Conservation (phyloP, 2,329 filamentous ascomycete genomes). For the Alternaria triticimaculans region DNA sequence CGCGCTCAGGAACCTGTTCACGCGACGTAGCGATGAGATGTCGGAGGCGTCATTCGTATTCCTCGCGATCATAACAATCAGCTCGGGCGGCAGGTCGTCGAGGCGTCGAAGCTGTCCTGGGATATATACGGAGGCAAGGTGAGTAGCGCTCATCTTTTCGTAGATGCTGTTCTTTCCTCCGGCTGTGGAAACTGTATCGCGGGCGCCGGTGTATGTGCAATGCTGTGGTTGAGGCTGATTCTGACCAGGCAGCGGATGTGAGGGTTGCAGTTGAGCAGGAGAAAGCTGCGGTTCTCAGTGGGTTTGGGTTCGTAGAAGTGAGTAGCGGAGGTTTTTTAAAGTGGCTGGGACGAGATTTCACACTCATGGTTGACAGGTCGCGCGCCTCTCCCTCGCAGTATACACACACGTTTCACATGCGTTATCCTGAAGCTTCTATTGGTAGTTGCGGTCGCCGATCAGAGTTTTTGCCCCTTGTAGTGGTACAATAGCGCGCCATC, state of each 20-base stretch:
- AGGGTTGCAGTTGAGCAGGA: background rate
- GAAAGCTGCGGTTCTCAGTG: background rate
- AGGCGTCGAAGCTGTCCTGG: background rate
- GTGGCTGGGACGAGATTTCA: background rate
- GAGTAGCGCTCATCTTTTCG: background rate
- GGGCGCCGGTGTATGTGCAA: background rate
- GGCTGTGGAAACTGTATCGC: background rate
- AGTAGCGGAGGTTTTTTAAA: background rate
- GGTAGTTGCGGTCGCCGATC: background rate
- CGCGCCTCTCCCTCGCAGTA: background rate
- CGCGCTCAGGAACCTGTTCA: background rate
- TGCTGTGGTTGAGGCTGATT: background rate
- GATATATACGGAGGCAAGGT: background rate
- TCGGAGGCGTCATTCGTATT: background rate
- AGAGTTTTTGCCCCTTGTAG: background rate
- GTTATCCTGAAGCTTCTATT: background rate
- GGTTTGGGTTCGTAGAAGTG: background rate
- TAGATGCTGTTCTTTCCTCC: background rate
- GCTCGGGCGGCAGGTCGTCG: slow-evolving; percentile 19
- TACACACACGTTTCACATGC: background rate
- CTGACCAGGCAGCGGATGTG: background rate
- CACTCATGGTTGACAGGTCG: background rate
- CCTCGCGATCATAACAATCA: background rate
- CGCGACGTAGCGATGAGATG: background rate
- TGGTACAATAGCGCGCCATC: background rate